A percentile compares a stretch with the other conserved stretches of the same genome.
These are phyloP conservation scores for Pholiota adiposa DNA, from an alignment of 1,284 basidiomycete genomes.

Conservation along the genomic window DNA sequence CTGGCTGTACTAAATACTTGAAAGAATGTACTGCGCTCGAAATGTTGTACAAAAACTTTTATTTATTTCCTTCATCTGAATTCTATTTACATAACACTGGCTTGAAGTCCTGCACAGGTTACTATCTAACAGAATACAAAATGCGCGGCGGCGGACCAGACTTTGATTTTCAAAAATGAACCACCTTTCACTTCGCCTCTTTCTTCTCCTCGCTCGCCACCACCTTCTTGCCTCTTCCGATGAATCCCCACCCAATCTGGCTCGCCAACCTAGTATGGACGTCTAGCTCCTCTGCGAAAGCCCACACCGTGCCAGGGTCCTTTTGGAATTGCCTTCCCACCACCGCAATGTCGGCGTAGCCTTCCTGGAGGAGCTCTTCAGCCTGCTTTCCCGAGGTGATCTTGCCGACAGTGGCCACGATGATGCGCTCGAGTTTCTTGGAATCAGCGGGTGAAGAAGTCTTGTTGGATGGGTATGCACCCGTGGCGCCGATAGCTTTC, in stretches of 20 bases:
- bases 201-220: neutral
- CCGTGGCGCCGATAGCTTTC: slow-evolving; percentile 52
- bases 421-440: slow-evolving; percentile 22
- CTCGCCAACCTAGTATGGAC: slow-evolving; percentile 46
- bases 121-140: too few relatives aligned
- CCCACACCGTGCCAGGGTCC: slow-evolving; percentile 54
- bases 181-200: too few relatives aligned
- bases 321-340: slow-evolving; percentile 60
- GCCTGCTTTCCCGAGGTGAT: slow-evolving; percentile 48
- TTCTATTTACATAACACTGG: too few relatives aligned
- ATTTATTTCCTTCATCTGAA: too few relatives aligned
- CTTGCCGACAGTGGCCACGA: slow-evolving; percentile 62
- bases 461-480: slow-evolving; percentile 7
- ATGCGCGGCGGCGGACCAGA: too few relatives aligned
- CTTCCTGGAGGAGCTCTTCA: slow-evolving; percentile 61
- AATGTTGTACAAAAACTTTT: neutral
- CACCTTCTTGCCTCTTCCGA: slow-evolving; percentile 28
- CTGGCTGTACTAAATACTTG: neutral
- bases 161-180: too few relatives aligned
- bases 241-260: slow-evolving; percentile 58
- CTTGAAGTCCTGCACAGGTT: too few relatives aligned
- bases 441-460: too few relatives aligned
- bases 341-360: slow-evolving; percentile 55
- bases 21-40: neutral
- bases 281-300: slow-evolving; percentile 55